Evolutionary conservation across 2,329 filamentous ascomycete species (phyloP).

Genomic region (Camillea tinctor): DNA sequence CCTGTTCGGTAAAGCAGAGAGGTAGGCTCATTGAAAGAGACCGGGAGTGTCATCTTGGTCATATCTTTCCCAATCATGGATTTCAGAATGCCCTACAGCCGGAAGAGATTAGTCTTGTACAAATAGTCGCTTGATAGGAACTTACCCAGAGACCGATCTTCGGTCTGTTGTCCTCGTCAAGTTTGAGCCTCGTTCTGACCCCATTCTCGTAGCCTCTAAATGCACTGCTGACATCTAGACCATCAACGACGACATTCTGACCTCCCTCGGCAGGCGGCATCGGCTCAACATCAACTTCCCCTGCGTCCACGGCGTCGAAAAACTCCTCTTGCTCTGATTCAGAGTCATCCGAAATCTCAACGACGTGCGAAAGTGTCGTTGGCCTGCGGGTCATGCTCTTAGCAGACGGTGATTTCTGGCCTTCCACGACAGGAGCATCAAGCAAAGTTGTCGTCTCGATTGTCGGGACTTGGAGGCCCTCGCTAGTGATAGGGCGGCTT

Average conservation of each 20-base stretch:
- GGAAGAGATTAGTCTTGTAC: conserved; percentile 25
- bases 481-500: conserved; percentile 36
- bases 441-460: conserved; percentile 32
- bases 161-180: conserved; percentile 89
- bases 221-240: conserved; percentile 68
- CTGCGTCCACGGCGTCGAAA: conserved; percentile 94
- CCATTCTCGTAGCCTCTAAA: conserved; percentile 93
- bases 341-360: conserved; percentile 70
- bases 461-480: conserved; percentile 23
- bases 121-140: conserved; percentile 13
- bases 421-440: conserved; percentile 34
- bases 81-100: conserved; percentile 79
- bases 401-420: conserved; percentile 40
- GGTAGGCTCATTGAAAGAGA: conserved; percentile 98
- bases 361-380: conserved; percentile 67
- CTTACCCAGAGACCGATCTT: conserved; percentile 95
- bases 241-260: conserved; percentile 46
- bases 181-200: conserved; percentile 72
- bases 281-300: conserved; percentile 78
- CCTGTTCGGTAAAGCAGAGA: conserved; percentile 91
- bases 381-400: conserved; percentile 53
- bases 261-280: conserved; percentile 53
- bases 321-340: conserved; percentile 90
- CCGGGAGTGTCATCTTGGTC: conserved; percentile 98
- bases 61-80: conserved; percentile 99